These are phyloP conservation scores for Allantophomopsis lycopodina DNA, from an alignment of 2,329 filamentous ascomycete species.

Conservation along the genomic window DNA sequence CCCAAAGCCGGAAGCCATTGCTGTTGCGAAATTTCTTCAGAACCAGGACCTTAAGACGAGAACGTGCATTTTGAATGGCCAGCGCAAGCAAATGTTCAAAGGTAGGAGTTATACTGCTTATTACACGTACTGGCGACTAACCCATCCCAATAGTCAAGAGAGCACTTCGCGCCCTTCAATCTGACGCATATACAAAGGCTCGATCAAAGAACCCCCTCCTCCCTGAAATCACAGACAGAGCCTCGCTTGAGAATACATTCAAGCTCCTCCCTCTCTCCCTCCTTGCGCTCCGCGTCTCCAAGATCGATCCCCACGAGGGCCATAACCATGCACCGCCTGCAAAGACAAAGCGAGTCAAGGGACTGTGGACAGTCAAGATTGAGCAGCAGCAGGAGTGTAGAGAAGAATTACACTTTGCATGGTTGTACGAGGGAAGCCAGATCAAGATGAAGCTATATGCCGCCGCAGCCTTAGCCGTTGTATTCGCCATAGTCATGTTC, in stretches of 20 bases:
- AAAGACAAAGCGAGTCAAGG: slow-evolving; percentile 80
- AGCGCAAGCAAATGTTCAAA: slow-evolving; percentile 97
- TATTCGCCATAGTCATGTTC: slow-evolving; percentile 87
- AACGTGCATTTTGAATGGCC: slow-evolving; percentile 87
- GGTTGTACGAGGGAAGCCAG: slow-evolving; percentile 90
- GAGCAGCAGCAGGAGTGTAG: slow-evolving; percentile 87
- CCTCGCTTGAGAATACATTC: slow-evolving; percentile 83
- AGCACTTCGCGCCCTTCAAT: slow-evolving; percentile 79
- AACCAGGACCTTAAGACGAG: slow-evolving; percentile 75
- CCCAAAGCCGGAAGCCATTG: slow-evolving; percentile 77
- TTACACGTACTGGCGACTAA: neutral
- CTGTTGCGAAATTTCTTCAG: slow-evolving; percentile 78
- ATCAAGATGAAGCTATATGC: slow-evolving; percentile 91
- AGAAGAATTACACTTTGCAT: slow-evolving; percentile 89
- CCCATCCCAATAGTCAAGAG: slow-evolving; percentile 62
- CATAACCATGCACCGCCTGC: slow-evolving; percentile 48
- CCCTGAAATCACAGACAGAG: slow-evolving; percentile 76
- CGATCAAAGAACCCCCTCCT: slow-evolving; percentile 80
- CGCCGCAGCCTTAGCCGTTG: slow-evolving; percentile 63
- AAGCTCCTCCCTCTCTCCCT: slow-evolving; percentile 91
- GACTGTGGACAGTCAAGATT: slow-evolving; percentile 89
- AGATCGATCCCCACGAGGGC: slow-evolving; percentile 65
- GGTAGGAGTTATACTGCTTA: slow-evolving; percentile 33
- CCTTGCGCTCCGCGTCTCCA: slow-evolving; percentile 78
- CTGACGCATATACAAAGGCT: slow-evolving; percentile 80